A percentile compares a stretch with the other conserved stretches of the same genome.
Evolutionary conservation across 2,329 filamentous ascomycete genomes (phyloP).

Genomic region (Penicillium glabrum): DNA sequence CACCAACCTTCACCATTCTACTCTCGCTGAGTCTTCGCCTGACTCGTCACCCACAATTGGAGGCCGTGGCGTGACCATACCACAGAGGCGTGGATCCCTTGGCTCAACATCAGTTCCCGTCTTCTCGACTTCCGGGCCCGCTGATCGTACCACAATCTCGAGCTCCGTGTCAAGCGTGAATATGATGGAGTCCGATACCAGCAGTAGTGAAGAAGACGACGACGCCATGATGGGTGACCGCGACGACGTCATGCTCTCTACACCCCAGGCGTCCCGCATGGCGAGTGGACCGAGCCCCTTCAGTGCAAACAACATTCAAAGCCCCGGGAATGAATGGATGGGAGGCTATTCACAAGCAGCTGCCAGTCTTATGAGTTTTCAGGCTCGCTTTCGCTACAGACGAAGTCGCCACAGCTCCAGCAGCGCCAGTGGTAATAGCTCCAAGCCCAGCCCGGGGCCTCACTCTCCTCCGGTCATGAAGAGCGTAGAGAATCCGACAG

Average conservation of each 20-base stretch:
- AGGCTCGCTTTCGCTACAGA: slow-evolving; percentile 58
- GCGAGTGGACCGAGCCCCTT: slow-evolving; percentile 47
- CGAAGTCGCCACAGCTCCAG: slow-evolving; percentile 66
- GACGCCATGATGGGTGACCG: slow-evolving; percentile 65
- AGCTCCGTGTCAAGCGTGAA: slow-evolving; percentile 80
- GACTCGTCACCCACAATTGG: slow-evolving; percentile 87
- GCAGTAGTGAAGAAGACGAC: slow-evolving; percentile 63
- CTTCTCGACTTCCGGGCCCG: slow-evolving; percentile 69
- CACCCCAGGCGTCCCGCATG: slow-evolving; percentile 71
- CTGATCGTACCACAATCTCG: slow-evolving; percentile 70
- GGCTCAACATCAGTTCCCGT: slow-evolving; percentile 58
- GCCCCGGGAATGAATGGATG: slow-evolving; percentile 63
- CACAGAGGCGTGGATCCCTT: slow-evolving; percentile 60
- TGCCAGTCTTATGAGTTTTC: slow-evolving; percentile 78
- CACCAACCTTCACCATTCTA: slow-evolving; percentile 94
- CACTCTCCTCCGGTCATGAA: slow-evolving; percentile 71
- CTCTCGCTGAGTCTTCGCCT: slow-evolving; percentile 83
- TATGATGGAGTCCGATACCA: slow-evolving; percentile 76
- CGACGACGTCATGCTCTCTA: slow-evolving; percentile 72
- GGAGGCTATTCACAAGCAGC: slow-evolving; percentile 66
- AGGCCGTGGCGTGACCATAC: slow-evolving; percentile 64
- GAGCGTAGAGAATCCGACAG: slow-evolving; percentile 53
- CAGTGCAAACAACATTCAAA: slow-evolving; percentile 49
- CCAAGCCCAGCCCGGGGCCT: slow-evolving; percentile 67
- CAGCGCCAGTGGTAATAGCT: slow-evolving; percentile 69